phyloP scores from a whole-genome alignment of 495 filamentous ascomycete genomes.

The Astrothelium subdiscretum region DNA sequence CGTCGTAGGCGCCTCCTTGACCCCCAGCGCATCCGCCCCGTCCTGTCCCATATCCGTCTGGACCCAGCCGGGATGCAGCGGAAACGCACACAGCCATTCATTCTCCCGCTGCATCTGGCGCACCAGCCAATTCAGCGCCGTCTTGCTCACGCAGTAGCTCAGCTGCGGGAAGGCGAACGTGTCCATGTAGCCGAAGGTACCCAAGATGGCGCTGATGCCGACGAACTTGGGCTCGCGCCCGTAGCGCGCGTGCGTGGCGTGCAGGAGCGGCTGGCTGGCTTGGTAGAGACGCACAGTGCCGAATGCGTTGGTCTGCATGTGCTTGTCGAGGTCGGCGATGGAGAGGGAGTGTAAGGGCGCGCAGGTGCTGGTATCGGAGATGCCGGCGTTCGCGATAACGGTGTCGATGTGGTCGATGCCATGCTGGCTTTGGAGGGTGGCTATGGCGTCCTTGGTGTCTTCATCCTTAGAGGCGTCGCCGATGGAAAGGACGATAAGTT shows the following conservation, averaged over 20 bases:
- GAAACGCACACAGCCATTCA: background rate
- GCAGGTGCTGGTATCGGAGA: background rate
- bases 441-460: background rate
- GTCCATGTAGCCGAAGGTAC: background rate
- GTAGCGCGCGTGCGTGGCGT: background rate
- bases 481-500: background rate
- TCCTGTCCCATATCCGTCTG: background rate
- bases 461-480: background rate
- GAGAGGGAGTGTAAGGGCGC: background rate
- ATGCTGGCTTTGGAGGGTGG: background rate
- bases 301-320: conserved; percentile 7
- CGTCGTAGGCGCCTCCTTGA: background rate
- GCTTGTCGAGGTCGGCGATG: conserved; percentile 4
- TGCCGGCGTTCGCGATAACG: conserved; percentile 19
- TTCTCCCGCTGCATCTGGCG: background rate
- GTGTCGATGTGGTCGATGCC: conserved; percentile 18
- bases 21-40: background rate
- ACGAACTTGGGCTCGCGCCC: background rate
- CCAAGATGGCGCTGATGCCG: background rate
- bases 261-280: background rate
- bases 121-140: conserved; percentile 1
- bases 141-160: background rate
- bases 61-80: background rate
- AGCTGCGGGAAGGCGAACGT: background rate
- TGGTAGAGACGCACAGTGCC: background rate